These are phyloP conservation scores for Beta macrorhiza DNA, from an alignment of 179 eudicot genomes.

Conservation along the genomic window DNA sequence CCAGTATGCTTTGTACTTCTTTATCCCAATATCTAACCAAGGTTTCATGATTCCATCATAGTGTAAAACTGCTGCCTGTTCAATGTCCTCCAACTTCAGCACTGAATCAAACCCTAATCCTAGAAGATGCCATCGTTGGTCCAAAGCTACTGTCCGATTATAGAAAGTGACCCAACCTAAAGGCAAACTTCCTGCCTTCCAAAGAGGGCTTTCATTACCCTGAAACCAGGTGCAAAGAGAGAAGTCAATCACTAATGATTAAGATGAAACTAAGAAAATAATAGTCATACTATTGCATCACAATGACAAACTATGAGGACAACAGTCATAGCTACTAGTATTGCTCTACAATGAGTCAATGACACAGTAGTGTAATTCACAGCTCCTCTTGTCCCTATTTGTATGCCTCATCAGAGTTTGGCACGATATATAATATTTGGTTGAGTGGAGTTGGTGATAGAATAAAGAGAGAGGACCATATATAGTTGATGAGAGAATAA, in stretches of 20 bases:
- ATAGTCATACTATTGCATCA: background rate
- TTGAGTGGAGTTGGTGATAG: no score
- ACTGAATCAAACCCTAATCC: constrained; percentile 76
- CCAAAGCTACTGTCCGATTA: constrained; percentile 55
- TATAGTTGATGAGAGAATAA: no score
- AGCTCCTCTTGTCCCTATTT: no score
- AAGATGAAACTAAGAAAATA: background rate
- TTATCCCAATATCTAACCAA: constrained; percentile 84
- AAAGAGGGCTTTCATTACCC: constrained; percentile 70
- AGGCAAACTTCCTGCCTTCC: constrained; percentile 83
- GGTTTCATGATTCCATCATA: constrained; percentile 90
- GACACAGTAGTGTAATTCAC: no score
- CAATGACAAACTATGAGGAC: no score
- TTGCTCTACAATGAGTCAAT: no score
- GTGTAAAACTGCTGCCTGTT: constrained; percentile 79
- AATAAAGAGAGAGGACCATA: no score
- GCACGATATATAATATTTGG: no score
- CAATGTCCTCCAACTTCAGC: constrained; percentile 50
- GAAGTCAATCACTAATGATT: background rate
- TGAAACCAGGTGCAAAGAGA: constrained; percentile 32
- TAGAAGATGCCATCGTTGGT: constrained; percentile 71
- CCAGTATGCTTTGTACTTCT: constrained; percentile 74
- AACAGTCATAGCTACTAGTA: no score
- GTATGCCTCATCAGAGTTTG: no score
- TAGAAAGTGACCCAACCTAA: constrained; percentile 92